A percentile compares a stretch with the other conserved stretches of the same genome.
phyloP scores from a whole-genome alignment of 73 alveolate genomes.

The Durusdinium trenchii region DNA sequence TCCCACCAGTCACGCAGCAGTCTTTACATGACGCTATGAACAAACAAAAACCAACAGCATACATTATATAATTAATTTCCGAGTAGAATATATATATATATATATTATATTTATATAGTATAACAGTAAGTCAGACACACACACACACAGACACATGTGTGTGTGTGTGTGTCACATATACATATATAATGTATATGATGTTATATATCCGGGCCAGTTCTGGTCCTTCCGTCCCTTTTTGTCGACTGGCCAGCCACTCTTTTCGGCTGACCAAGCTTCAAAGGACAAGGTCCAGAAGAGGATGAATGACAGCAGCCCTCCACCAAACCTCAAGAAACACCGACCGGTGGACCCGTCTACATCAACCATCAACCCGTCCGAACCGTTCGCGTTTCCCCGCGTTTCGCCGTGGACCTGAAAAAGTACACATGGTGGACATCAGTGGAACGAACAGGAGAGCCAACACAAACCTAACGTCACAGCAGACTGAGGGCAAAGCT shows the following conservation, averaged over 20 bases:
- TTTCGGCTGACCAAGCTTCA: not conserved
- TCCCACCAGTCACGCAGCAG: too few species aligned
- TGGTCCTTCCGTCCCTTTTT: not conserved
- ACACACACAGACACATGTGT: not conserved
- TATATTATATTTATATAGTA: too few species aligned
- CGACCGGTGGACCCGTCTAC: not conserved
- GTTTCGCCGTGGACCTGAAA: too few species aligned
- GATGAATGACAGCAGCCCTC: slow-evolving; percentile 73
- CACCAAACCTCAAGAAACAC: slow-evolving; percentile 53
- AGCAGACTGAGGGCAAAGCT: not conserved
- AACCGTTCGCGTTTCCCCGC: not conserved
- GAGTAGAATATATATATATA: too few species aligned
- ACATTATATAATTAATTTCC: too few species aligned
- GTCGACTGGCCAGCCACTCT: too few species aligned
- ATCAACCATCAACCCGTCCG: not conserved
- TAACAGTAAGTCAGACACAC: too few species aligned
- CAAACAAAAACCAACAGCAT: too few species aligned
- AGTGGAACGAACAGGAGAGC: too few species aligned
- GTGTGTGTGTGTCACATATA: too few species aligned
- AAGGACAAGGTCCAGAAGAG: slow-evolving; percentile 87
- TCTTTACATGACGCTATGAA: too few species aligned
- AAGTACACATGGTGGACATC: too few species aligned
- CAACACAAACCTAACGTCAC: not conserved
- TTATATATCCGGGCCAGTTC: not conserved
- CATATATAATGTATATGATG: not conserved